These are phyloP conservation scores for Candida nanaspora DNA, from an alignment of 805 yeast species.

Conservation along the genomic window DNA sequence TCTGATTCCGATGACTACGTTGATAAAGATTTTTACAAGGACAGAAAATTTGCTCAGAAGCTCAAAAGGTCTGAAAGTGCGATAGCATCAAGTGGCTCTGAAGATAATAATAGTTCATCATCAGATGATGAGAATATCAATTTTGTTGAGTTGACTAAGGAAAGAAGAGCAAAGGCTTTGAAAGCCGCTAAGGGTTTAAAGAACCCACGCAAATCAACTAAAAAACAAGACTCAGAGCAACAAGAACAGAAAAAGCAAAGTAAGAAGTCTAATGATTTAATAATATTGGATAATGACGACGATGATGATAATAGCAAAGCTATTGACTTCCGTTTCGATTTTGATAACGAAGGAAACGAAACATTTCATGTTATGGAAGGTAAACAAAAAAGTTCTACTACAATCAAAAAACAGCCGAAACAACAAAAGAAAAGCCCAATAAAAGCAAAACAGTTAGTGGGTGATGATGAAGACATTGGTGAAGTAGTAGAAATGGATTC, in stretches of 20 bases:
- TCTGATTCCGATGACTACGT: constrained; percentile 18
- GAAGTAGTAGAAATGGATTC: constrained; percentile 35
- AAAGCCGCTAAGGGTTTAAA: constrained; percentile 32
- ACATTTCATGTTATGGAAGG: constrained; percentile 14
- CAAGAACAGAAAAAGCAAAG: neutral
- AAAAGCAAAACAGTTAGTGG: constrained; percentile 20
- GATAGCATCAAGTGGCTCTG: constrained; percentile 29
- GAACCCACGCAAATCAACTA: constrained; percentile 14
- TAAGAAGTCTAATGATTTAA: constrained; percentile 1
- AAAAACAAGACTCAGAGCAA: constrained; percentile 5
- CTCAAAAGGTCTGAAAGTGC: constrained; percentile 16
- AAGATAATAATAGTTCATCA: constrained; percentile 30
- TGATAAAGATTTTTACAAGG: constrained; percentile 19
- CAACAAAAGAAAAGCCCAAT: neutral
- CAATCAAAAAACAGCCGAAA: constrained; percentile 7
- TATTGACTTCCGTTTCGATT: constrained; percentile 34
- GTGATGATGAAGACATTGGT: constrained; percentile 60
- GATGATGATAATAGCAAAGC: constrained; percentile 19
- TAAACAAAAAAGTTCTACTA: no score
- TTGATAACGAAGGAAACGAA: constrained; percentile 34
- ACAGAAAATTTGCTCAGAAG: constrained; percentile 19
- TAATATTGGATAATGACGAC: neutral
- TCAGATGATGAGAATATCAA: constrained; percentile 67
- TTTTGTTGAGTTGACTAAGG: constrained; percentile 65
- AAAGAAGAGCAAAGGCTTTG: constrained; percentile 50